Percentiles rank a stretch among this genome's conserved stretches.
Evolutionary conservation across 2,329 filamentous ascomycete species (phyloP).

Genomic region (Penicillium sp.): DNA sequence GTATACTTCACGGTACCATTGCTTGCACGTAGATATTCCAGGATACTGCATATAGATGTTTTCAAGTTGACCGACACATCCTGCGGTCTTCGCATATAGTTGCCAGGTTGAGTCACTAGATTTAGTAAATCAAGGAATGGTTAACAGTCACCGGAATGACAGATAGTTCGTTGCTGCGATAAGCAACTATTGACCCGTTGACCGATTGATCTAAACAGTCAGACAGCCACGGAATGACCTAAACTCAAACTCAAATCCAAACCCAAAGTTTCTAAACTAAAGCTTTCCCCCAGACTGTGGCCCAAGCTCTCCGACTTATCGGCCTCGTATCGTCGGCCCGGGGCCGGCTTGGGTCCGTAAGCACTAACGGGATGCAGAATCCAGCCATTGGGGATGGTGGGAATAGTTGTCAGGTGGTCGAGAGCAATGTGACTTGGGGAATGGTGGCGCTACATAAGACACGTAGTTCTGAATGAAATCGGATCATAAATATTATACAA

Average conservation of each 20-base stretch:
- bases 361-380: not conserved
- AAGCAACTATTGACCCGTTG: not conserved
- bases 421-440: not conserved
- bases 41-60: not conserved
- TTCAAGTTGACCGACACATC: not conserved
- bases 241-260: slow-evolving; percentile 3
- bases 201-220: not conserved
- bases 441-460: not conserved
- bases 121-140: not conserved
- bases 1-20: not conserved
- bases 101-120: not conserved
- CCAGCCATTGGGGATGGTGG: not conserved
- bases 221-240: not conserved
- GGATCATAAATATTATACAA: not conserved
- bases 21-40: not conserved
- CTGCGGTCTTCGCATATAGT: not conserved
- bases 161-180: not conserved
- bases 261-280: not conserved
- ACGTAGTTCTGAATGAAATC: not conserved
- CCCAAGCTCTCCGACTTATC: slow-evolving; percentile 1
- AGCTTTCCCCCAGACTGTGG: not conserved
- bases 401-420: not conserved
- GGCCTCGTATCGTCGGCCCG: slow-evolving; percentile 4
- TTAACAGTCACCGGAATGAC: not conserved
- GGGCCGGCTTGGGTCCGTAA: not conserved